These are phyloP conservation scores for Boletus sp. DNA, from an alignment of 1,284 basidiomycete species.

Conservation along the genomic window DNA sequence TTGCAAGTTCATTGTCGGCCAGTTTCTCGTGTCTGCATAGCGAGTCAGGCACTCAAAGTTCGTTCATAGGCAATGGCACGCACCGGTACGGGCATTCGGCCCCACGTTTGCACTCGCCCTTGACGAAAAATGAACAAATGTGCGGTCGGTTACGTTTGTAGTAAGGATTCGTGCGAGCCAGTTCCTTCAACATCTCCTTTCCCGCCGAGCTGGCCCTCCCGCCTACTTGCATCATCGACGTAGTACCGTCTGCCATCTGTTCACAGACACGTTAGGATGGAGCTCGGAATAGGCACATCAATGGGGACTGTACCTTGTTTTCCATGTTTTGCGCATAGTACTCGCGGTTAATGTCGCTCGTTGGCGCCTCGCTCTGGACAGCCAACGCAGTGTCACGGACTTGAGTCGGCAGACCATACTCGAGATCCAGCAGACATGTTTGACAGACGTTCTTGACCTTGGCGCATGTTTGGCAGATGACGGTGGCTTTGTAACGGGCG, in stretches of 20 bases:
- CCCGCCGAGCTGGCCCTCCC: conserved; percentile 68
- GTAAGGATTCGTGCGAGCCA: conserved; percentile 91
- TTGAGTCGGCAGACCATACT: conserved; percentile 95
- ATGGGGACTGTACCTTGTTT: conserved; percentile 55
- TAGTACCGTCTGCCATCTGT: conserved; percentile 62
- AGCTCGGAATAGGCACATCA: neutral
- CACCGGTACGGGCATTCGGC: conserved; percentile 87
- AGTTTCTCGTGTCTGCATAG: conserved; percentile 79
- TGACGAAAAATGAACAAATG: conserved; percentile 92
- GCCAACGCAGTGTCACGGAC: conserved; percentile 95
- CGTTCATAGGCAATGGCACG: conserved; percentile 19
- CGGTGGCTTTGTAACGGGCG: conserved; percentile 94
- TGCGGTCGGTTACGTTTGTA: conserved; percentile 96
- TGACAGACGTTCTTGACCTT: conserved; percentile 99
- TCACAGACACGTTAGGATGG: conserved; percentile 3
- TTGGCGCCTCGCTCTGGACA: conserved; percentile 84
- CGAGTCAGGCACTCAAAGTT: conserved; percentile 1
- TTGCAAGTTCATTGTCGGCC: conserved; percentile 74
- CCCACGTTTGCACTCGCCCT: conserved; percentile 92
- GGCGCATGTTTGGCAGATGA: conserved; percentile 97
- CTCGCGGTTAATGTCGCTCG: conserved; percentile 94
- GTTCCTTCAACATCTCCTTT: conserved; percentile 92
- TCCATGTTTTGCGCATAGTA: conserved; percentile 98
- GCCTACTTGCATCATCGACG: conserved; percentile 64
- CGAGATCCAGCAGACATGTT: conserved; percentile 93